Percentiles rank a stretch among this genome's conserved stretches.
phyloP scores from a whole-genome alignment of 1,284 basidiomycete species.

The Porogramme epimiltina region DNA sequence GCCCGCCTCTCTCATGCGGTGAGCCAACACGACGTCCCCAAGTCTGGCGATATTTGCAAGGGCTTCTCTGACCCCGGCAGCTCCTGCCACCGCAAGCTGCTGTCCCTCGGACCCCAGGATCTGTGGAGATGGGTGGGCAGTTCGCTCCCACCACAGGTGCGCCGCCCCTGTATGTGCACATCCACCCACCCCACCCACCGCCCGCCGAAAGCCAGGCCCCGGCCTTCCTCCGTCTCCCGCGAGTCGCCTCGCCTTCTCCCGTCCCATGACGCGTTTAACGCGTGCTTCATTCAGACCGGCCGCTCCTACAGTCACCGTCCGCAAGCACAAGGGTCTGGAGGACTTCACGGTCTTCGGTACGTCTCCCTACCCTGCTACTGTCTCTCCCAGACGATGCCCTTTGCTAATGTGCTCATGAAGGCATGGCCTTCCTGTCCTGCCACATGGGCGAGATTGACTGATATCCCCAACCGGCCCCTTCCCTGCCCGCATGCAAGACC shows the following conservation, averaged over 20 bases:
- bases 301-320: constrained; percentile 85
- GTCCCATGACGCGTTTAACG: neutral
- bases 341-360: constrained; percentile 78
- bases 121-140: constrained; percentile 71
- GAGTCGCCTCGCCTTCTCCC: constrained; percentile 35
- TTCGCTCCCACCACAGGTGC: constrained; percentile 83
- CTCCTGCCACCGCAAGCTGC: constrained; percentile 22
- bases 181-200: neutral
- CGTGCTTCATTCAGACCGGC: constrained; percentile 69
- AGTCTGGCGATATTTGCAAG: constrained; percentile 3
- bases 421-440: constrained; percentile 90
- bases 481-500: constrained; percentile 76
- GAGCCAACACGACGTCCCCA: neutral
- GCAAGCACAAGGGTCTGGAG: constrained; percentile 92
- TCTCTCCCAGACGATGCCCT: no score
- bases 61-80: neutral
- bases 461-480: constrained; percentile 76
- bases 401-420: constrained; percentile 39
- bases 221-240: constrained; percentile 82
- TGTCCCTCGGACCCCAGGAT: constrained; percentile 78
- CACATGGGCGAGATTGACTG: constrained; percentile 87
- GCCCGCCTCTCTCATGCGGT: neutral
- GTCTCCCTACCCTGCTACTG: constrained; percentile 21
- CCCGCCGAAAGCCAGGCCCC: constrained; percentile 73
- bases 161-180: constrained; percentile 22